Evolutionary conservation across 129 eudicot species (phyloP).

Genomic region (Flaveria trinervia): DNA sequence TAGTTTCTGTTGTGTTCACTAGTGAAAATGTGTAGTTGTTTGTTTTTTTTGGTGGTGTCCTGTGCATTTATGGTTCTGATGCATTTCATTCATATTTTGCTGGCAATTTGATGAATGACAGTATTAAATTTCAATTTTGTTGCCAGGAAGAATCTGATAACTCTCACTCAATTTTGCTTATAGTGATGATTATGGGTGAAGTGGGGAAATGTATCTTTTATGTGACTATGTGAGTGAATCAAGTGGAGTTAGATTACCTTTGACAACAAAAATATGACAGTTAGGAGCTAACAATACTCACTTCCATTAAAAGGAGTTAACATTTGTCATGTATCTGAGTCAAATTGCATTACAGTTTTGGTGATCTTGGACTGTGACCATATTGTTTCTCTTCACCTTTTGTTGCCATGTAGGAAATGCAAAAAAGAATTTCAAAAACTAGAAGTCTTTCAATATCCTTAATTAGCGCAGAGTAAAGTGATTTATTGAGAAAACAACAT

Average conservation of each 20-base stretch:
- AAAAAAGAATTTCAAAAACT: not conserved
- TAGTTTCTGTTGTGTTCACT: not conserved
- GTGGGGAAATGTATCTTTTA: no score
- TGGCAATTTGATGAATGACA: no score
- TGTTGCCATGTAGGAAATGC: conserved; percentile 3
- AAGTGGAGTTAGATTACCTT: no score
- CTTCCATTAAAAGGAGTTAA: not conserved
- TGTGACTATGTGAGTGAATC: no score
- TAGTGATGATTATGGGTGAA: no score
- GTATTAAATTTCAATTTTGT: no score
- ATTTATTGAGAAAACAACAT: not conserved
- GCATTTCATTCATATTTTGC: no score
- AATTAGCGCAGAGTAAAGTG: not conserved
- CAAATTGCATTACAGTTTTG: not conserved
- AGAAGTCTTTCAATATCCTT: not conserved
- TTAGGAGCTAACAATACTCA: not conserved
- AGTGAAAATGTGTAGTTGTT: not conserved
- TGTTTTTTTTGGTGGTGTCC: no score
- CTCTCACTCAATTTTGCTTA: no score
- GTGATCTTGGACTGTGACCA: not conserved
- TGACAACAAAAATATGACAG: no score
- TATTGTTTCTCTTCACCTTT: not conserved
- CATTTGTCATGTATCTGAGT: conserved; percentile 6
- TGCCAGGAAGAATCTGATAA: no score
- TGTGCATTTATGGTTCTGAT: no score